Percentiles rank a stretch among this genome's conserved stretches.
phyloP scores from a whole-genome alignment of 257 asterid genomes.

The Scutellaria galericulata region DNA sequence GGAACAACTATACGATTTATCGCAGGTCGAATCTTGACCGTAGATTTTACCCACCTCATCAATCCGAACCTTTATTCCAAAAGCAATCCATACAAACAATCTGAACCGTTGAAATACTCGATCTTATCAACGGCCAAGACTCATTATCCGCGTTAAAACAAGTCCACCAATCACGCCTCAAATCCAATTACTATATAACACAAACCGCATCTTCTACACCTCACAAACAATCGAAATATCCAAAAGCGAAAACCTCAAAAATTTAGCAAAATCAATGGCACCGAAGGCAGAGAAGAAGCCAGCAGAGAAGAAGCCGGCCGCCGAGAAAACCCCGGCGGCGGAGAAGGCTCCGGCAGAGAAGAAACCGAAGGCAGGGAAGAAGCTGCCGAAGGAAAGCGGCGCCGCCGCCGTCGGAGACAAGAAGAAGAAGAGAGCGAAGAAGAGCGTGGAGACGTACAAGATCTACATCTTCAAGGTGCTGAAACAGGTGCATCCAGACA shows the following conservation, averaged over 20 bases:
- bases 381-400: conserved; percentile 44
- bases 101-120: not conserved
- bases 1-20: too few relatives aligned
- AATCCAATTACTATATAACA: conserved; percentile 12
- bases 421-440: conserved; percentile 64
- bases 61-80: conserved; percentile 2
- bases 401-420: conserved; percentile 50
- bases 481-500: conserved; percentile 71
- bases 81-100: not conserved
- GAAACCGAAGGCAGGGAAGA: conserved; percentile 48
- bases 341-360: conserved; percentile 45
- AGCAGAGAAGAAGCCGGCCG: conserved; percentile 46
- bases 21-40: too few relatives aligned
- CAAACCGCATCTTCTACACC: not conserved
- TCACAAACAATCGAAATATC: not conserved
- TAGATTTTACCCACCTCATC: not conserved
- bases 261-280: conserved; percentile 38
- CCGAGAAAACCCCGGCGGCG: conserved; percentile 45
- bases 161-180: conserved; percentile 27
- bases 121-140: not conserved
- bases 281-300: conserved; percentile 42
- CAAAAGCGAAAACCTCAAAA: not conserved
- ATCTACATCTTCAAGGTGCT: conserved; percentile 76
- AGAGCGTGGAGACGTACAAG: conserved; percentile 67
- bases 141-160: not conserved